Evolutionary conservation across 495 filamentous ascomycete species (phyloP), one percentile per base, ranked within the genome.

Genomic region (Annulohypoxylon maeteangense): DNA sequence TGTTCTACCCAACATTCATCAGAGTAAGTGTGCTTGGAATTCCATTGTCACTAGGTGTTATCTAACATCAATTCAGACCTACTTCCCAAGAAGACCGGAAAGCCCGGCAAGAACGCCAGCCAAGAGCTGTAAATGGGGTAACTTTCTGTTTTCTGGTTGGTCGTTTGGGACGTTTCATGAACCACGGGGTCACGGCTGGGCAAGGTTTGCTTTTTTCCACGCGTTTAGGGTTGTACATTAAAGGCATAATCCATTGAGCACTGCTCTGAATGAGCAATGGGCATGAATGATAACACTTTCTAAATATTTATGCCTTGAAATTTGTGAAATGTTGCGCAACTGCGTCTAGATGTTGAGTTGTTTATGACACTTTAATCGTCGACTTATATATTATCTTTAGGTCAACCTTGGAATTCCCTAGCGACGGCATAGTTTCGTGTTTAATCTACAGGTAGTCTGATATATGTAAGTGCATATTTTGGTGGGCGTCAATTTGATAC

Each of bases 1-100:
- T 97, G 95, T 99, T 71, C 88, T 99, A 60, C 95, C 95, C 80
- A 97, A 97, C 89, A 97, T 97, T 72, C 94, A 98, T 87, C 93
- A 96, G 83, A 98, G 94, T 97, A 88, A 72, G 94, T 88, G 68
- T 61, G 70, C 40, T 11, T 2, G 20, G n/a, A 55, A 10, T 23
- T 32, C 34, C 7, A 40, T 58, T 20, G 40, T 56, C 23, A 14
- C 27, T 56, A 20, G 4, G 1, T 22, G 6, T 54, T 27, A 44
- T 67, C 87, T 90, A 82, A 92, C 80, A 25, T 20, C 4, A 67
- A 20, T 29, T 29, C 66, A 97, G 94, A 98, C 84, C 92, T 98
- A 48, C 90, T 98, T 20, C 94, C 94, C 81, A 97, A 98, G 93
- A 98, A 98, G 91, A 96, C 94, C 42, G 87, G 89, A 78, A 97